A percentile compares a stretch with the other conserved stretches of the same genome.
phyloP scores from a whole-genome alignment of 139 green algal genomes.

The Marvania coccoides region DNA sequence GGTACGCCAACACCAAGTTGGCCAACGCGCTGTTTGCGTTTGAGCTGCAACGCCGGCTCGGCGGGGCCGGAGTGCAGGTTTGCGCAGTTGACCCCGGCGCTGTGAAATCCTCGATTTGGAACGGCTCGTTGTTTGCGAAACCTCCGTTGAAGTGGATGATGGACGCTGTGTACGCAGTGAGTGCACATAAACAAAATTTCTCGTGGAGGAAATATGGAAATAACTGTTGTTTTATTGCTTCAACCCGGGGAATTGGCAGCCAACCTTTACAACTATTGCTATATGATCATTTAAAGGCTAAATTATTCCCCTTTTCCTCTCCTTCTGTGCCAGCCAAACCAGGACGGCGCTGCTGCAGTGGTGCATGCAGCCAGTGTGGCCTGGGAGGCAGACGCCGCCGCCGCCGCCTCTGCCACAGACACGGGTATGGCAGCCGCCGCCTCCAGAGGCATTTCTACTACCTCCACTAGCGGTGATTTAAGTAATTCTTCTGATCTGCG shows the following conservation, averaged over 20 bases:
- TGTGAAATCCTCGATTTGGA: conserved; percentile 62
- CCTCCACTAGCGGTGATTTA: background rate
- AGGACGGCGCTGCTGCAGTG: conserved; percentile 48
- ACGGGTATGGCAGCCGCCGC: background rate
- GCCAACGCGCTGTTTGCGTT: conserved; percentile 53
- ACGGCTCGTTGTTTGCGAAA: conserved; percentile 29
- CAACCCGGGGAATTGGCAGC: too few species aligned
- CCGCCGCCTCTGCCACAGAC: background rate
- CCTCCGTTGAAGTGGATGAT: conserved; percentile 49
- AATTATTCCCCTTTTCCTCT: too few species aligned
- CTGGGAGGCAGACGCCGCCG: conserved; percentile 8
- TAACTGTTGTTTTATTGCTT: too few species aligned
- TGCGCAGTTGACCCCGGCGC: conserved; percentile 59
- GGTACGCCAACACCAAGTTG: conserved; percentile 35
- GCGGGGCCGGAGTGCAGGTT: conserved; percentile 27
- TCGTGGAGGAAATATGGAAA: too few species aligned
- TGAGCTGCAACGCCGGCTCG: conserved; percentile 32
- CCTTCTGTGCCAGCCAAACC: too few species aligned
- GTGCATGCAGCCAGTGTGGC: conserved; percentile 52
- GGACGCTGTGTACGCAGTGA: conserved; percentile 55
- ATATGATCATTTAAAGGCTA: too few species aligned
- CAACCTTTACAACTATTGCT: too few species aligned
- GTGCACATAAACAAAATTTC: too few species aligned
- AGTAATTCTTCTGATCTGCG: too few species aligned
- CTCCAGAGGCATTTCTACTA: background rate